A percentile compares a stretch with the other conserved stretches of the same genome.
Conservation (phyloP, 192 early-diverging fungal species). For the Rhizophagus sp. region DNA sequence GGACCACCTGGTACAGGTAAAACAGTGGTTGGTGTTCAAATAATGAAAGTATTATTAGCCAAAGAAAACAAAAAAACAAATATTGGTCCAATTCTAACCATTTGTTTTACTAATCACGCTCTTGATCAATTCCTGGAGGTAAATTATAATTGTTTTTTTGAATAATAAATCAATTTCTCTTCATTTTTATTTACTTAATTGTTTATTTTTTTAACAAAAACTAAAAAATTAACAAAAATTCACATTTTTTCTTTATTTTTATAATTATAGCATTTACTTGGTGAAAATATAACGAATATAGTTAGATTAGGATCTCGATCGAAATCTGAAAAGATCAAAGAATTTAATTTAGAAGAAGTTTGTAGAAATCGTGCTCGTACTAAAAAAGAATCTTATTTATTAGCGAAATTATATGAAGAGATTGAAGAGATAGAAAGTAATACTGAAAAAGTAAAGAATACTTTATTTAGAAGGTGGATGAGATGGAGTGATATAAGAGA, state of each 20-base stretch:
- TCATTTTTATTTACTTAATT: no score
- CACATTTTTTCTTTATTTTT: no score
- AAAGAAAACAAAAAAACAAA: slow-evolving; percentile 29
- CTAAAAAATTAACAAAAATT: no score
- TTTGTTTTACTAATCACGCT: slow-evolving; percentile 47
- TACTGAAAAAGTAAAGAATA: slow-evolving; percentile 19
- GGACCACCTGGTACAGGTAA: slow-evolving; percentile 55
- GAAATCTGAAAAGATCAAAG: slow-evolving; percentile 34
- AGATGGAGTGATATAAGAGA: slow-evolving; percentile 25
- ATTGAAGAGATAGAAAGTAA: neutral
- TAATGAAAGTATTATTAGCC: slow-evolving; percentile 43
- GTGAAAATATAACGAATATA: slow-evolving; percentile 23
- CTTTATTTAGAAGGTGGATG: slow-evolving; percentile 9
- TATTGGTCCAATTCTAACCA: slow-evolving; percentile 47
- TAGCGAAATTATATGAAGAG: no score
- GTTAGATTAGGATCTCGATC: slow-evolving; percentile 53
- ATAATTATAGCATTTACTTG: neutral
- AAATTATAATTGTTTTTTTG: neutral
- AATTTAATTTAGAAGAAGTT: slow-evolving; percentile 23
- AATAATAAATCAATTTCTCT: no score
- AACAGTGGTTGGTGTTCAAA: slow-evolving; percentile 52
- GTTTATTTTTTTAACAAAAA: no score
- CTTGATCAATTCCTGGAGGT: neutral
- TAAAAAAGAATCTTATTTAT: neutral
- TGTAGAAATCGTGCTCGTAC: neutral